Evolutionary conservation across 345 rosid species (phyloP), one percentile per base, ranked within the genome.

Genomic region (Aquilaria sinensis): DNA sequence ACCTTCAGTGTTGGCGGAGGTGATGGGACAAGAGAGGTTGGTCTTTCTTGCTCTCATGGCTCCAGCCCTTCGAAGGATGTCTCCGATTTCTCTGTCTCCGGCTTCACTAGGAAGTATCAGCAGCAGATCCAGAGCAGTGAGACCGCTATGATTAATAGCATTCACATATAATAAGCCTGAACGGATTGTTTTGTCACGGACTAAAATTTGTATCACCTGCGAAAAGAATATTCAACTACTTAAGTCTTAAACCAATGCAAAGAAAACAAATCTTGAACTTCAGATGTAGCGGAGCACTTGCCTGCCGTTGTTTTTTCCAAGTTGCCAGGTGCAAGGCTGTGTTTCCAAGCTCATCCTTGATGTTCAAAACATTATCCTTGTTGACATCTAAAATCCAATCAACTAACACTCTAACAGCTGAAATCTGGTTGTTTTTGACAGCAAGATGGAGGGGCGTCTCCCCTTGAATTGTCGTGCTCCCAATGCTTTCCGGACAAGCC

Each of bases 71-170:
- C 12, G 66, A 61, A 78, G 81, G 61, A 66, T 74, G 55, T 79
- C 85, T 0, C 61, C 58, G 2, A 83, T 77, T 75, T 85, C 86
- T 65, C 80, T 66, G 31, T 85, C 85, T 0, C 86, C 85, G 15
- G 82, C 85, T 78, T 83, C 80, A 15, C 86, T 85, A 12, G 79
- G 83, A 70, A 81, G 77, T 13, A 81, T 81, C 63, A 70, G 62
- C 6, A 79, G 70, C 64, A 81, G 30, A 64, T 79, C 83, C 15
- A 83, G 53, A 3, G 86, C 79, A 31, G 86, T 72, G 52, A 79
- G 85, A 62, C 78, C 74, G 58, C 57, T 76, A 31, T 67, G 58
- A 72, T 81, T 83, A 54, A 49, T 54, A 15, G 78, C 74, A 55
- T 83, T 85, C 58, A 77, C 75, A 52, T 79, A 85, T 58, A 77